Conservation (phyloP, 257 asterid species). For the Solanum acaule region DNA sequence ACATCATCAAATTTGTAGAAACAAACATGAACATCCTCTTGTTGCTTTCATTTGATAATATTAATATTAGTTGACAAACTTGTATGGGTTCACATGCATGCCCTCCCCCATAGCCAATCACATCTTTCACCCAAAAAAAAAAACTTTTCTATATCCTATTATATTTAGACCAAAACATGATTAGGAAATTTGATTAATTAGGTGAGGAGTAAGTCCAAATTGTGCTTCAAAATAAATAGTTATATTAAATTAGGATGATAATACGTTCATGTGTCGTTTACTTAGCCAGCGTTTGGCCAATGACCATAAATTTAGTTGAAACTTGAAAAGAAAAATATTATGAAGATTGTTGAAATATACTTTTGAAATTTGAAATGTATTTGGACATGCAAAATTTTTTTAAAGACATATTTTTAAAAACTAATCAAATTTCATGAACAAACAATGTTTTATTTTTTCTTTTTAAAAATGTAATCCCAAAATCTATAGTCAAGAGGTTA, state of each 20-base stretch:
- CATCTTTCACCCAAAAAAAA: not conserved
- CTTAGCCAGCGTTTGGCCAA: not conserved
- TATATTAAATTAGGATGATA: not conserved
- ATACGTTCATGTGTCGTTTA: not conserved
- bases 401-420: not conserved
- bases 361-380: too few relatives aligned
- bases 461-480: too few relatives aligned
- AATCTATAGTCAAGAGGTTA: not conserved
- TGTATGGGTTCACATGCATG: not conserved
- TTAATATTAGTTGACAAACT: not conserved
- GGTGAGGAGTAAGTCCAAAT: not conserved
- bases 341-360: too few relatives aligned
- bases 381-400: too few relatives aligned
- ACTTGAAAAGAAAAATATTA: accelerated
- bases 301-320: not conserved
- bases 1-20: not conserved
- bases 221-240: not conserved
- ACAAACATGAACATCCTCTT: not conserved
- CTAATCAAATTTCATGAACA: not conserved
- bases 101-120: not conserved
- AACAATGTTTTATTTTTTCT: not conserved
- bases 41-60: not conserved
- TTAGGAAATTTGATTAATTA: not conserved
- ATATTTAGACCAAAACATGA: not conserved
- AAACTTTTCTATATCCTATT: not conserved